phyloP scores from a whole-genome alignment of 2,329 filamentous ascomycete species.

The Blastomyces emzantsi region DNA sequence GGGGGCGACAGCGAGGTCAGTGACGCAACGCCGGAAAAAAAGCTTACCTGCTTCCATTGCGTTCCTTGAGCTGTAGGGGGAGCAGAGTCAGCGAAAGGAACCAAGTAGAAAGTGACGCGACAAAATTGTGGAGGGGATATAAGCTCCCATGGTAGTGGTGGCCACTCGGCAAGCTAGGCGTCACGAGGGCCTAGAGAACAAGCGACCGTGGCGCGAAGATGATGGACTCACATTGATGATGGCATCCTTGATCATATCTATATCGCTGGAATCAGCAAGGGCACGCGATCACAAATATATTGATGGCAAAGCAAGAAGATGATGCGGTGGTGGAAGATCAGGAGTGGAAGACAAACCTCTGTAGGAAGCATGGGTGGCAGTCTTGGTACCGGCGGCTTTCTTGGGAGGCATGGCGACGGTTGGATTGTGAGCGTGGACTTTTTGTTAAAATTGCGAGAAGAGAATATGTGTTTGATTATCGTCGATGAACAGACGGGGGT shows the following conservation, averaged over 20 bases:
- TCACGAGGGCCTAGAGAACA: conserved; percentile 29
- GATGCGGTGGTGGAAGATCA: conserved; percentile 37
- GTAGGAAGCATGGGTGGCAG: conserved; percentile 54
- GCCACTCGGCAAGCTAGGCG: conserved; percentile 22
- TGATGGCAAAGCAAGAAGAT: conserved; percentile 34
- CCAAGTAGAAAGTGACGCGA: conserved; percentile 21
- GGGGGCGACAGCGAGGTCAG: conserved; percentile 14
- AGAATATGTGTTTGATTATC: conserved; percentile 7
- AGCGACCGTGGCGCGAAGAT: conserved; percentile 35
- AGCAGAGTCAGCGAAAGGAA: conserved; percentile 39
- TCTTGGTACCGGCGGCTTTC: conserved; percentile 46
- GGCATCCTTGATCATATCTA: conserved; percentile 66
- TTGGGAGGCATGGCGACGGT: conserved; percentile 54
- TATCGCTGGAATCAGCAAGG: conserved; percentile 43
- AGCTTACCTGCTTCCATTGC: conserved; percentile 60
- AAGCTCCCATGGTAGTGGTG: conserved; percentile 8
- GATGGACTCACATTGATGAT: conserved; percentile 59
- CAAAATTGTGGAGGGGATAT: conserved; percentile 15
- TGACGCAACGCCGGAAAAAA: conserved; percentile 19
- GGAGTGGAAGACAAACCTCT: conserved; percentile 48
- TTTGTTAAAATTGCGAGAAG: background rate
- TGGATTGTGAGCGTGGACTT: conserved; percentile 10
- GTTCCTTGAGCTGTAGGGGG: conserved; percentile 55
- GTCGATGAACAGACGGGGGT: conserved; percentile 10
- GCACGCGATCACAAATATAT: conserved; percentile 42